Percentiles rank a stretch among this genome's conserved stretches.
Conservation (phyloP, 257 asterid genomes). For the Capsicum baccatum region DNA sequence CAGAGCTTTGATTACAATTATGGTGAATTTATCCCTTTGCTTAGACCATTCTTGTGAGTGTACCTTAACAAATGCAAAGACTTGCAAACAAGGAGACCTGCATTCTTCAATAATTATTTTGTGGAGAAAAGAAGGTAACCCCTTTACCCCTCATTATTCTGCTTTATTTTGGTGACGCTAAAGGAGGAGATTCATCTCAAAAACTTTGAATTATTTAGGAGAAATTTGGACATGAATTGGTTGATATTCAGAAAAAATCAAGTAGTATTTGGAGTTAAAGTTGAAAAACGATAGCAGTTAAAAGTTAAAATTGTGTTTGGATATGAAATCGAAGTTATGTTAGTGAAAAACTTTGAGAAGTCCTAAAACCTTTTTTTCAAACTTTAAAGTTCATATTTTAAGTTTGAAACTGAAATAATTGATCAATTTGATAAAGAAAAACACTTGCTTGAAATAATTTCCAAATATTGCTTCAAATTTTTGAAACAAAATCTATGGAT, state of each 20-base stretch:
- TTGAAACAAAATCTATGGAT: not conserved
- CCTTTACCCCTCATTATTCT: not conserved
- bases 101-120: conserved; percentile 79
- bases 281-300: not conserved
- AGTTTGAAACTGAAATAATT: not conserved
- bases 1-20: conserved; percentile 96
- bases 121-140: conserved; percentile 81
- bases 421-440: too few relatives aligned
- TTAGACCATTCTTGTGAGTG: conserved; percentile 90
- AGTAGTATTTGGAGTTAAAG: not conserved
- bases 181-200: not conserved
- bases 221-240: not conserved
- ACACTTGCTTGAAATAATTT: too few relatives aligned
- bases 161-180: not conserved
- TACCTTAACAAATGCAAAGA: conserved; percentile 79
- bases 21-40: conserved; percentile 89
- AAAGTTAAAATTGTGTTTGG: not conserved
- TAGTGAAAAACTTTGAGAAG: not conserved
- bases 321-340: not conserved
- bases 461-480: too few relatives aligned
- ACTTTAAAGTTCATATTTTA: not conserved
- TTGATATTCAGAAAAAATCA: not conserved
- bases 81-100: conserved; percentile 69
- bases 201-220: not conserved
- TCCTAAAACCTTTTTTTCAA: not conserved